phyloP scores from a whole-genome alignment of 169 alveolate genomes.

The Cryptosporidium viatorum region DNA sequence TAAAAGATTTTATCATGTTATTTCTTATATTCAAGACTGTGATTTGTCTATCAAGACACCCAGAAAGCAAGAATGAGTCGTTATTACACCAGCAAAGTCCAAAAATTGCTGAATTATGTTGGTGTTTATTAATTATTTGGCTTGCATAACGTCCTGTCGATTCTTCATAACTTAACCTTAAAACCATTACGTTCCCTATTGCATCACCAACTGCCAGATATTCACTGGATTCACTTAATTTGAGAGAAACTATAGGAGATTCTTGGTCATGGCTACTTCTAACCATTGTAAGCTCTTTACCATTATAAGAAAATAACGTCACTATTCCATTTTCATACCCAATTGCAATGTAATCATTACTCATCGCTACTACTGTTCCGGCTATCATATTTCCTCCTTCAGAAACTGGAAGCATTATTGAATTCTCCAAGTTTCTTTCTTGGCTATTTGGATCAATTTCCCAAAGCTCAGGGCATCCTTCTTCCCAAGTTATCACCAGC shows the following conservation, averaged over 20 bases:
- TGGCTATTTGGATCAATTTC: conserved; percentile 27
- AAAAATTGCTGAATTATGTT: conserved; percentile 63
- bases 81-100: conserved; percentile 56
- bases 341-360: conserved; percentile 31
- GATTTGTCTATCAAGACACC: conserved; percentile 58
- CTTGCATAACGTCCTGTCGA: background rate
- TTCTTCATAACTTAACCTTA: conserved; percentile 10
- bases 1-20: background rate
- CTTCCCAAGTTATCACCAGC: conserved; percentile 68
- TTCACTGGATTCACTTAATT: conserved; percentile 4
- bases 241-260: conserved; percentile 57
- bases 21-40: conserved; percentile 12
- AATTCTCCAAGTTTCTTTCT: conserved; percentile 6
- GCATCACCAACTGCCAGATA: conserved; percentile 70
- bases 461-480: conserved; percentile 74
- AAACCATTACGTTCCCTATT: conserved; percentile 15
- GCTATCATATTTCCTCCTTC: conserved; percentile 37
- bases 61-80: conserved; percentile 57
- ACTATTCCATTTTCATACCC: conserved; percentile 73
- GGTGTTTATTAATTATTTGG: background rate
- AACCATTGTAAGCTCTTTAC: conserved; percentile 10
- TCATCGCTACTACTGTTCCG: conserved; percentile 67
- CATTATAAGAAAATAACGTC: conserved; percentile 41
- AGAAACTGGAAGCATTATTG: conserved; percentile 38
- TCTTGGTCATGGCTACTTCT: conserved; percentile 17